Base-by-base conservation (phyloP, 805 yeast species). In the Ogataea philodendri region DNA sequence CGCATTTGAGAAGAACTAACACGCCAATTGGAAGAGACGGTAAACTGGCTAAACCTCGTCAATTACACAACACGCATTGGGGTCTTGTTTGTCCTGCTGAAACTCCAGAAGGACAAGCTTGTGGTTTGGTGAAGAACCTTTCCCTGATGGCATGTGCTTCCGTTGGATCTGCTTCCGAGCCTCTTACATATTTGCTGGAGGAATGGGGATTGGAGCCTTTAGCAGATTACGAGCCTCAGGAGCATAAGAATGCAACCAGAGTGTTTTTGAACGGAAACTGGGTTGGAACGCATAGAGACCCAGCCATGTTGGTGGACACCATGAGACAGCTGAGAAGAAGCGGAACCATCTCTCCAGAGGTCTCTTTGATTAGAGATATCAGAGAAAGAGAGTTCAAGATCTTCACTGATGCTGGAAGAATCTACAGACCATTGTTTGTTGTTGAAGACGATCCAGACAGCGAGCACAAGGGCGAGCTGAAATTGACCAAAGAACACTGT, bases 11-110 rank as follows among this genome's bases (percentile, higher is more conserved):
- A 69, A 86, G 99, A 76, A 93, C 99, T 2, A 93, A 93, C 59
- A 94, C 99, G 4, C 98, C 98, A 26, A 93, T 93, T 62, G 99
- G 99, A 42, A 83, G 97, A 71, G 99, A 93, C 65, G 98, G 98
- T 71, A 93, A 93, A 65, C 76, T 93, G 48, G 98, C 98, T 30
- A 88, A 93, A 57, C 99, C 99, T 30, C 89, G 99, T 70, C 99
- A 93, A 69, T 74, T 93, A 57, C 99, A 93, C 69, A 93, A 93
- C 63, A 93, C 98, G 19, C 99, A 93, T 67, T 93, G 99, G 99
- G 99, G 99, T 57, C 75, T 93, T 54, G 97, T 93, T 28, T 93
- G 99, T 68, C 99, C 99, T 34, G 99, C 99, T 15, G 99, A 93
- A 66, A 93, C 99, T 11, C 99, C 99, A 3, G 99, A 93, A 71